Evolutionary conservation across 2,329 filamentous ascomycete genomes (phyloP), one percentile per base, ranked within the genome.

Genomic region (Colletotrichum noveboracense): DNA sequence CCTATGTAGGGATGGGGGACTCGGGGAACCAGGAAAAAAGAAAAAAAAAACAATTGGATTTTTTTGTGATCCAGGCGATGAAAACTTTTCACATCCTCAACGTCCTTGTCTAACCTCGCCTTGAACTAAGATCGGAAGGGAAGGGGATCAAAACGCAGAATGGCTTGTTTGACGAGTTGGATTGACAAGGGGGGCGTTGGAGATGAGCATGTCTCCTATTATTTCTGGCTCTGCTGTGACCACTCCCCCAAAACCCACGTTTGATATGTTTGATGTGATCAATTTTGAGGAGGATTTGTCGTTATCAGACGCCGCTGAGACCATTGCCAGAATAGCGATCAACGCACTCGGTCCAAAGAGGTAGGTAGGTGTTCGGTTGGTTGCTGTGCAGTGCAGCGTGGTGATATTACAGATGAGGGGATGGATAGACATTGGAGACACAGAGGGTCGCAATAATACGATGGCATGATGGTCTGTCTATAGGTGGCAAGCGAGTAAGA

Each of bases 121-220:
- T 38, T 60, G 32, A 34, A 30, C 65, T 30, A 26, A 61, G 56
- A 16, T 48, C 30, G 64, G 30, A 43, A 43, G 65, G 70, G 56
- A 62, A 43, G 30, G 65, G 70, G 56, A 62, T 69, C 65, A 69
- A 70, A 73, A 69, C 65, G 38, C 70, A 64, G n/a, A 21, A 55
- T 62, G 65, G 70, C 70, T 62, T 61, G 70, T 73, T 73, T 73
- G 70, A 55, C 70, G 70, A 61, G 30, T 62, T 62, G 30, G 26
- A 21, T 30, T 68, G 70, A 28, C 38, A 34, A 66, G 55, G 64
- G 62, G 21, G 9, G 13, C 34, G n/a, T n/a, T 32, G 18, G 32
- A 36, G 13, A 14, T 66, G 48, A 32, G 18, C 30, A 28, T 55
- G 16, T 66, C 64, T 56, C 66, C 14, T 58, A n/a, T 56, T 56